phyloP scores from a whole-genome alignment of 495 filamentous ascomycete genomes.

The Lasiosphaeria ovina region DNA sequence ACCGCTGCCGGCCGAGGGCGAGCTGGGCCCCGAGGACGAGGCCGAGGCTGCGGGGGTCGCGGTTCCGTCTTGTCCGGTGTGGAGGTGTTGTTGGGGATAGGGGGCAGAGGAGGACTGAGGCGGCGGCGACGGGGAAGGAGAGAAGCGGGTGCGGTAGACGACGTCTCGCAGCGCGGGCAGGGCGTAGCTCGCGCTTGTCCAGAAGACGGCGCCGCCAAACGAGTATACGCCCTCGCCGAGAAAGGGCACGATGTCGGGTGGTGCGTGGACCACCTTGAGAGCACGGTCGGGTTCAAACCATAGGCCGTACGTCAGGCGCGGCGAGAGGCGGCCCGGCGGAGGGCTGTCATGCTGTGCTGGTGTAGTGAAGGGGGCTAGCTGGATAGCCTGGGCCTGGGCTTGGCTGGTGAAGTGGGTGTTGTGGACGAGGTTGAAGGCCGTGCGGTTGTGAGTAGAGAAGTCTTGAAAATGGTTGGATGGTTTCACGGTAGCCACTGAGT shows the following conservation, averaged over 20 bases:
- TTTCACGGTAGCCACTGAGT: no score
- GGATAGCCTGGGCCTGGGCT: neutral
- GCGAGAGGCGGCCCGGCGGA: constrained; percentile 10
- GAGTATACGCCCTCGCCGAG: constrained; percentile 16
- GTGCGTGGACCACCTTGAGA: constrained; percentile 13
- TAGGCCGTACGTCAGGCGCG: constrained; percentile 16
- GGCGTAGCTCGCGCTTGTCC: constrained; percentile 13
- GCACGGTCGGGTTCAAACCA: constrained; percentile 19
- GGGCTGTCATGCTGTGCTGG: neutral
- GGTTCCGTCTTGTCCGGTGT: neutral
- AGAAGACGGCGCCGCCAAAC: constrained; percentile 14
- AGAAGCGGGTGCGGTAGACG: neutral
- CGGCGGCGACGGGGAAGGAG: neutral
- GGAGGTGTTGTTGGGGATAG: neutral
- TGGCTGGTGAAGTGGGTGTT: neutral
- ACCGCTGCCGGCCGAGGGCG: no score
- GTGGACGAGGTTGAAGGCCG: neutral
- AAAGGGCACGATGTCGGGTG: constrained; percentile 15
- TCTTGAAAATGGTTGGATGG: no score
- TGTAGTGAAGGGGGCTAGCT: neutral
- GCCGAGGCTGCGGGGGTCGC: neutral
- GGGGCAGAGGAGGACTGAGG: neutral
- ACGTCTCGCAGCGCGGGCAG: constrained; percentile 4
- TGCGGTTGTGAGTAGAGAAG: neutral
- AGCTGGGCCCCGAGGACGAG: no score